phyloP scores from a whole-genome alignment of 176 grass and related monocot genomes.

The Juncus effusus region DNA sequence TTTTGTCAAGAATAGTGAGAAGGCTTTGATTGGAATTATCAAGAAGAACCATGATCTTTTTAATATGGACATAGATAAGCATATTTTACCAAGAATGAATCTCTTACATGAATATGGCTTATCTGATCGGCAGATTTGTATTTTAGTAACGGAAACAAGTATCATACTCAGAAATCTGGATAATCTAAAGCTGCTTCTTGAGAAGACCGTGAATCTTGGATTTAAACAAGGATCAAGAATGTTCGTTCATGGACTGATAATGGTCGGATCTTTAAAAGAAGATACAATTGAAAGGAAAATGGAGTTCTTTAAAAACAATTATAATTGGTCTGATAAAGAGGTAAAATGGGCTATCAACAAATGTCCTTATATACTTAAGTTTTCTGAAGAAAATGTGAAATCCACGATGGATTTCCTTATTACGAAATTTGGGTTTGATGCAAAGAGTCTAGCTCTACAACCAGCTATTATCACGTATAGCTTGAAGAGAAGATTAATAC shows the following conservation, averaged over 20 bases:
- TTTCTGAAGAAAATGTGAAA: slow-evolving; percentile 5
- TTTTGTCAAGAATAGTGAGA: slow-evolving; percentile 8
- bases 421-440: neutral
- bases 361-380: neutral
- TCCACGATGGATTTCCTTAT: slow-evolving; percentile 17
- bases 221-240: no score
- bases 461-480: neutral
- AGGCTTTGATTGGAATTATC: slow-evolving; percentile 4
- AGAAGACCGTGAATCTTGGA: no score
- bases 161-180: no score
- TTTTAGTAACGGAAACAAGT: no score
- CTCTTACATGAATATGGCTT: neutral
- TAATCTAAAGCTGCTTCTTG: no score
- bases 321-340: slow-evolving; percentile 10
- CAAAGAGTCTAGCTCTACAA: neutral
- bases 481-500: slow-evolving; percentile 8
- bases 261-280: neutral
- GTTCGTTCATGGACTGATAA: no score
- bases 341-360: neutral
- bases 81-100: slow-evolving; percentile 6
- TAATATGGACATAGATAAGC: neutral
- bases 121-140: neutral
- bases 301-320: neutral
- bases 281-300: neutral
- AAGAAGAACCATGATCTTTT: neutral